These are phyloP conservation scores for Staphylotrichum longicolle DNA, from an alignment of 495 filamentous ascomycete species.

Conservation along the genomic window DNA sequence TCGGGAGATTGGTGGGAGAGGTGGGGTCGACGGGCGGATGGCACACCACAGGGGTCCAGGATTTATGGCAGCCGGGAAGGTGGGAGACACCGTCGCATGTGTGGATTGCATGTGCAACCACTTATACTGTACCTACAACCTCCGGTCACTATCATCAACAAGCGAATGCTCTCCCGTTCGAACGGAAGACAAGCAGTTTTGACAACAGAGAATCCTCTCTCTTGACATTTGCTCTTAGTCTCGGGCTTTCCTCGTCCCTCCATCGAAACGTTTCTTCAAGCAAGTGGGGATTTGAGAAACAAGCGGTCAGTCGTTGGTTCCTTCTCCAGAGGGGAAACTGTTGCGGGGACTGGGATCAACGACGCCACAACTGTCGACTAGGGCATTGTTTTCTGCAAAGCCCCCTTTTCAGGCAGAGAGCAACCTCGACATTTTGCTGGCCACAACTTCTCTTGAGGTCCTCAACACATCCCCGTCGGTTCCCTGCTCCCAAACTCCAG, in stretches of 20 bases:
- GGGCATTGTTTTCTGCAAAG: constrained; percentile 12
- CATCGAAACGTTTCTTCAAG: too few species aligned
- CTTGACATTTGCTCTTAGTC: too few species aligned
- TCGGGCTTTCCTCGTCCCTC: too few species aligned
- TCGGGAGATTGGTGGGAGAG: background rate
- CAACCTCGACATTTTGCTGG: background rate
- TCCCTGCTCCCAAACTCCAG: too few species aligned
- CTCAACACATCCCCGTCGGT: too few species aligned
- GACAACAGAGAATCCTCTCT: too few species aligned
- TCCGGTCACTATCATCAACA: too few species aligned
- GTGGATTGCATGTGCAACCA: too few species aligned
- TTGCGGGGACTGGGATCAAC: constrained; percentile 11
- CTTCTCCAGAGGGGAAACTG: constrained; percentile 13
- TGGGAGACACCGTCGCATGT: background rate
- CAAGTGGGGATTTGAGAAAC: too few species aligned
- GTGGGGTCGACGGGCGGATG: constrained; percentile 8
- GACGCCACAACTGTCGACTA: constrained; percentile 13
- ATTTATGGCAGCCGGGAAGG: constrained; percentile 2
- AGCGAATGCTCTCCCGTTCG: too few species aligned
- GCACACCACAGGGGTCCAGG: background rate
- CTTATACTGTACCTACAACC: too few species aligned
- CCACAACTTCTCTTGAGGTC: background rate
- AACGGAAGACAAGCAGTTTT: too few species aligned
- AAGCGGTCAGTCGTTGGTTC: constrained; percentile 4
- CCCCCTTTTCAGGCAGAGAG: constrained; percentile 6